These are phyloP conservation scores for Malus orientalis DNA, from an alignment of 306 rosid genomes.

Conservation along the genomic window DNA sequence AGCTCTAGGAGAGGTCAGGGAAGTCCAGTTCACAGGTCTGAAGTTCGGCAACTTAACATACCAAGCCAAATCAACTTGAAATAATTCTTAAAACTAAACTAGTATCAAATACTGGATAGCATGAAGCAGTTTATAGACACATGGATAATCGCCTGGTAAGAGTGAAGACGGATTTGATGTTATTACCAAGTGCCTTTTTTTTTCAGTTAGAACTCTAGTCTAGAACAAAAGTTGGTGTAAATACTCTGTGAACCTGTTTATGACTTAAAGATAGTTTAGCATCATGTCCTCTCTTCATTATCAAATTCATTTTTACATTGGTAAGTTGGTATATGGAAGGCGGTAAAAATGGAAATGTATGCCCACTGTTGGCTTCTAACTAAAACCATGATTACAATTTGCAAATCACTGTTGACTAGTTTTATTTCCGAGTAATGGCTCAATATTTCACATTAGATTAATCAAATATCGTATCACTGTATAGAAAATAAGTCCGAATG, in stretches of 20 bases:
- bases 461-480: too few relatives aligned
- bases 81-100: neutral
- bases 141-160: neutral
- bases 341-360: too few relatives aligned
- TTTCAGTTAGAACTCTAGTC: neutral
- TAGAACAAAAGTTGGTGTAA: too few relatives aligned
- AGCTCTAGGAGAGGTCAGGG: slow-evolving; percentile 35
- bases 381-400: too few relatives aligned
- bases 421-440: too few relatives aligned
- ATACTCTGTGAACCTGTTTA: neutral
- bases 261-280: neutral
- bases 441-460: too few relatives aligned
- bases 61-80: neutral
- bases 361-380: too few relatives aligned
- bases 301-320: neutral
- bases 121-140: neutral
- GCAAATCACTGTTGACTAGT: too few relatives aligned
- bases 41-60: slow-evolving; percentile 4
- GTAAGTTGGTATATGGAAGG: too few relatives aligned
- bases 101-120: neutral
- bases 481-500: too few relatives aligned
- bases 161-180: neutral
- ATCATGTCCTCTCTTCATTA: too few relatives aligned
- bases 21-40: slow-evolving; percentile 4
- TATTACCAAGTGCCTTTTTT: neutral